A percentile compares a stretch with the other conserved stretches of the same genome.
Conservation (phyloP, 1,284 basidiomycete genomes). For the Tylopilus orsonianus region DNA sequence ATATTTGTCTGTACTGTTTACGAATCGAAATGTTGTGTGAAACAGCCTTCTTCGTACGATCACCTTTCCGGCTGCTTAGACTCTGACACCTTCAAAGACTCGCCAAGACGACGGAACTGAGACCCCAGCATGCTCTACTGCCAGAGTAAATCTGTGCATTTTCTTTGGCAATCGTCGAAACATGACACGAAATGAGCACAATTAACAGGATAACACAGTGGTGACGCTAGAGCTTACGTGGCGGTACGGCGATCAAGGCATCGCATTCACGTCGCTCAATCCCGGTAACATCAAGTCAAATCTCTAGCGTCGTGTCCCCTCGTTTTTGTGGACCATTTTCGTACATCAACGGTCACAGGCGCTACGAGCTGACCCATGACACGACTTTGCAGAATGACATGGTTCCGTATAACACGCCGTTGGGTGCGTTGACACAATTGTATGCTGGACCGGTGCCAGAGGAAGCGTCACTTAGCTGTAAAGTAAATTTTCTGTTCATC, state of each 20-base stretch:
- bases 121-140: slow-evolving; percentile 36
- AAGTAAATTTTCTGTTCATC: slow-evolving; percentile 20
- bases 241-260: slow-evolving; percentile 24
- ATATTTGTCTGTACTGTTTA: too few relatives aligned
- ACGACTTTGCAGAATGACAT: slow-evolving; percentile 8
- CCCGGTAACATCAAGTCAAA: slow-evolving; percentile 31
- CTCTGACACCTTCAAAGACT: slow-evolving; percentile 40
- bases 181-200: neutral
- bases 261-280: slow-evolving; percentile 27
- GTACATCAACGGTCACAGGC: slow-evolving; percentile 8
- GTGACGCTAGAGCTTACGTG: slow-evolving; percentile 24
- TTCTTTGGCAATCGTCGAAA: neutral
- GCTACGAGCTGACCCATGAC: neutral
- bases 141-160: slow-evolving; percentile 46
- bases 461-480: slow-evolving; percentile 30
- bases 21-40: too few relatives aligned
- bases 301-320: slow-evolving; percentile 23
- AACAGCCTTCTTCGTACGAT: slow-evolving; percentile 41
- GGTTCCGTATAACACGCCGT: slow-evolving; percentile 23
- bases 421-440: slow-evolving; percentile 39
- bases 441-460: slow-evolving; percentile 38
- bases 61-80: slow-evolving; percentile 32
- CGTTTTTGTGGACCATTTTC: slow-evolving; percentile 5
- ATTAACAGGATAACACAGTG: slow-evolving; percentile 25
- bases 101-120: slow-evolving; percentile 34